Evolutionary conservation across 2,329 filamentous ascomycete genomes (phyloP).

Genomic region (Penicillium griseofulvum): DNA sequence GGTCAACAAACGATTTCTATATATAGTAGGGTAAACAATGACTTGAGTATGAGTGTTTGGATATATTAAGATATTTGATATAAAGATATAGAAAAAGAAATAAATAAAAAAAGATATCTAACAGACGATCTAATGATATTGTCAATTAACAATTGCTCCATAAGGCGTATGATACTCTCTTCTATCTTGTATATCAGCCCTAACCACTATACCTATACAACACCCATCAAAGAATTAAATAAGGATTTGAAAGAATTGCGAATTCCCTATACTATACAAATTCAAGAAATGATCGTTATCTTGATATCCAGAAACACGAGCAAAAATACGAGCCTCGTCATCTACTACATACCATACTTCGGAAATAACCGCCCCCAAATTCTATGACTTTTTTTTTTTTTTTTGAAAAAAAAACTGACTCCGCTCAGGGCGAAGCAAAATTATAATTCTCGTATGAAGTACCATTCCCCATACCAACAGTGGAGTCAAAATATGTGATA

Average conservation of each 20-base stretch:
- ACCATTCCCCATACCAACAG: not conserved
- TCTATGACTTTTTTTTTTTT: too few species aligned
- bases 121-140: too few species aligned
- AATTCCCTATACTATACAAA: too few species aligned
- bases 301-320: not conserved
- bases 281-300: too few species aligned
- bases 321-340: not conserved
- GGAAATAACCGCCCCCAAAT: not conserved
- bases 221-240: not conserved
- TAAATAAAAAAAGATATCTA: too few species aligned
- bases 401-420: not conserved
- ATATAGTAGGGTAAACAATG: slow-evolving; percentile 12
- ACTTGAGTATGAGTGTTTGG: not conserved
- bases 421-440: not conserved
- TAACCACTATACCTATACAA: too few species aligned
- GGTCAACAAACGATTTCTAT: slow-evolving; percentile 3
- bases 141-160: too few species aligned
- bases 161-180: too few species aligned
- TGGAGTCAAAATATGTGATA: not conserved
- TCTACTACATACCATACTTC: not conserved
- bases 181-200: too few species aligned
- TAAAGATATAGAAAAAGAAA: too few species aligned
- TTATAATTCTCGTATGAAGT: not conserved
- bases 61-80: too few species aligned
- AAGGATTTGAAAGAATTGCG: not conserved